Evolutionary conservation across 1,139 yeast genomes (phyloP).

Genomic region (Pichia sp.): DNA sequence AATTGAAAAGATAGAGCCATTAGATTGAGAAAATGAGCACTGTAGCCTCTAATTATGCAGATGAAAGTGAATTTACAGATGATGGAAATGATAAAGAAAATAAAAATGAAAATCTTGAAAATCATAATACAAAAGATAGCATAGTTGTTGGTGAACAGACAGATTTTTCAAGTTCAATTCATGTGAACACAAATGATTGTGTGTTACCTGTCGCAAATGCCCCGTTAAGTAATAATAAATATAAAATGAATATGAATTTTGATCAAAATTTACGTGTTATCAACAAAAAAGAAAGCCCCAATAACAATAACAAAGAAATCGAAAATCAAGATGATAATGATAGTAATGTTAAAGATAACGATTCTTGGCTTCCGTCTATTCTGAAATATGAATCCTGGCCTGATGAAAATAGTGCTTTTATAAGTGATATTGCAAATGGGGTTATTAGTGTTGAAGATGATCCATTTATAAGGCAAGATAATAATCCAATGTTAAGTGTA

Average conservation of each 20-base stretch:
- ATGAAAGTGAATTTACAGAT: neutral
- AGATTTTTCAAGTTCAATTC: neutral
- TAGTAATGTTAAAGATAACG: neutral
- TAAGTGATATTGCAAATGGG: conserved; percentile 5
- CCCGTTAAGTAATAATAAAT: conserved; percentile 16
- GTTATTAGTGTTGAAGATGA: neutral
- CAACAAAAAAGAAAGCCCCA: neutral
- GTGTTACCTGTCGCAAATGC: conserved; percentile 1
- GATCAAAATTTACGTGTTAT: conserved; percentile 9
- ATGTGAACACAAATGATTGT: conserved; percentile 23
- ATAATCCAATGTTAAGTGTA: conserved; percentile 13
- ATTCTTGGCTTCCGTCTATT: conserved; percentile 26
- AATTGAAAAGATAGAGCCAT: neutral
- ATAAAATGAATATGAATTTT: conserved; percentile 22
- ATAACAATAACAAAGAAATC: neutral
- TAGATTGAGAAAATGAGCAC: neutral
- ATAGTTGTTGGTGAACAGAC: neutral
- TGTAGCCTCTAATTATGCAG: neutral
- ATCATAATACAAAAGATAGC: neutral
- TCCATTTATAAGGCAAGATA: neutral
- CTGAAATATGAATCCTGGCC: conserved; percentile 27
- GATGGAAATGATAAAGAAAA: neutral
- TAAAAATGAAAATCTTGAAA: neutral
- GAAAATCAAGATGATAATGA: neutral
- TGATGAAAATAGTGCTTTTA: conserved; percentile 6